These are phyloP conservation scores for Colletotrichum sp. DNA, from an alignment of 2,329 filamentous ascomycete genomes.

Conservation along the genomic window DNA sequence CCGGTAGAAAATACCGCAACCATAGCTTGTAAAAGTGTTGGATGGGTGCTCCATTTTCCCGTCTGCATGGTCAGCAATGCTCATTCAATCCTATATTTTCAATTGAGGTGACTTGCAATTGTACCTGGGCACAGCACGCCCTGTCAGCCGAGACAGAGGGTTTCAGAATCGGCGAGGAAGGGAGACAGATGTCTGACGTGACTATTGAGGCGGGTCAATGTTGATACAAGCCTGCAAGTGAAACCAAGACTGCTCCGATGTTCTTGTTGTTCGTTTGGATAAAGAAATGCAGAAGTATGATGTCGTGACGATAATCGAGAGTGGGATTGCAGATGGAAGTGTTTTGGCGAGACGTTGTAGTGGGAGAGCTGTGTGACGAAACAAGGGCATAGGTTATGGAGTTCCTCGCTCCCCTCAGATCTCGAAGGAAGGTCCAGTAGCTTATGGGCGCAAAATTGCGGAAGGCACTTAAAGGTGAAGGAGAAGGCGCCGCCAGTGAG, in stretches of 20 bases:
- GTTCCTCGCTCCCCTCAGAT: not conserved
- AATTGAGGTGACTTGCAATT: not conserved
- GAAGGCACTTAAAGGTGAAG: not conserved
- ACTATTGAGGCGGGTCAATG: not conserved
- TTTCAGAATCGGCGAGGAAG: too few species aligned
- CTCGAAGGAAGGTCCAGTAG: not conserved
- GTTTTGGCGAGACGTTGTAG: not conserved
- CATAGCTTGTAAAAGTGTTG: not conserved
- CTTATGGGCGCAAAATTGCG: not conserved
- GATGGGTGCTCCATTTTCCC: not conserved
- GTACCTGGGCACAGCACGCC: too few species aligned
- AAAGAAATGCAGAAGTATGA: not conserved
- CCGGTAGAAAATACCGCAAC: not conserved
- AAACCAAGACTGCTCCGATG: not conserved
- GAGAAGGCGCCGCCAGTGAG: not conserved
- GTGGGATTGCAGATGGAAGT: not conserved
- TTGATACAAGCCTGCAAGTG: not conserved
- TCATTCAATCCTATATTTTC: not conserved
- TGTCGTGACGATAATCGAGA: not conserved
- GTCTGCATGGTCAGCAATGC: not conserved
- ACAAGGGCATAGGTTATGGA: not conserved
- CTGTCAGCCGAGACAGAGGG: too few species aligned
- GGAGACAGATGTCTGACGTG: too few species aligned
- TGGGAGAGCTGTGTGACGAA: not conserved
- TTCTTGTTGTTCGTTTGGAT: not conserved